Evolutionary conservation across 2,329 filamentous ascomycete genomes (phyloP).

Genomic region (Sporothrix euskadiensis): DNA sequence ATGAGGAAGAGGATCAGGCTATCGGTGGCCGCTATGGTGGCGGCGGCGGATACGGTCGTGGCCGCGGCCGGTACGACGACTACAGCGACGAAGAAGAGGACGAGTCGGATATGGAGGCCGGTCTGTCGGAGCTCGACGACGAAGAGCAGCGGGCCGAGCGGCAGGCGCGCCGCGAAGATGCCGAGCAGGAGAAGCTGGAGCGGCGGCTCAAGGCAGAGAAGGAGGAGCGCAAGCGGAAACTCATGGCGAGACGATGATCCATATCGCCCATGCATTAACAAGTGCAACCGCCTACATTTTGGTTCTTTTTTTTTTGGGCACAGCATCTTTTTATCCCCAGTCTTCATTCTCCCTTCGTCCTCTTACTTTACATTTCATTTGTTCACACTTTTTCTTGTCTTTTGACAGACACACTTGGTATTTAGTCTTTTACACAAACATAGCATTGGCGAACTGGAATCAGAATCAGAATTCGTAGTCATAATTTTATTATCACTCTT

Average conservation of each 20-base stretch:
- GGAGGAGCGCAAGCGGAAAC: conserved; percentile 51
- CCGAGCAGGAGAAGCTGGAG: conserved; percentile 63
- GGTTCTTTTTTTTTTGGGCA: not conserved
- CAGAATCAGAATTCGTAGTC: not conserved
- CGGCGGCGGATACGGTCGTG: not conserved
- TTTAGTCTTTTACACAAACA: not conserved
- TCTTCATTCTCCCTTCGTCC: not conserved
- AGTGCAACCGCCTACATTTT: not conserved
- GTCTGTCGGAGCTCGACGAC: conserved; percentile 69
- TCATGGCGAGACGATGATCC: conserved; percentile 22
- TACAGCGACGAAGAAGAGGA: conserved; percentile 58
- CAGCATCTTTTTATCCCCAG: not conserved
- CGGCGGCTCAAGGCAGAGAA: conserved; percentile 63
- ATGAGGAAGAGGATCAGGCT: conserved; percentile 47
- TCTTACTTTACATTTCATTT: not conserved
- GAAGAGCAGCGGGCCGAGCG: conserved; percentile 66
- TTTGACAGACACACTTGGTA: not conserved
- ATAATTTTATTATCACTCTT: not conserved
- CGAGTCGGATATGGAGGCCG: conserved; percentile 78
- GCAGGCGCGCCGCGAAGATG: conserved; percentile 67
- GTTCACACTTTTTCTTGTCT: not conserved
- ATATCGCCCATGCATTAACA: no score
- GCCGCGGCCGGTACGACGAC: conserved; percentile 40
- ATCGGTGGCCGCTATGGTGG: conserved; percentile 21
- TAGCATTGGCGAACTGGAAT: conserved; percentile 22